phyloP scores from a whole-genome alignment of 2,329 filamentous ascomycete genomes.

The Trichocomaceae sp. region DNA sequence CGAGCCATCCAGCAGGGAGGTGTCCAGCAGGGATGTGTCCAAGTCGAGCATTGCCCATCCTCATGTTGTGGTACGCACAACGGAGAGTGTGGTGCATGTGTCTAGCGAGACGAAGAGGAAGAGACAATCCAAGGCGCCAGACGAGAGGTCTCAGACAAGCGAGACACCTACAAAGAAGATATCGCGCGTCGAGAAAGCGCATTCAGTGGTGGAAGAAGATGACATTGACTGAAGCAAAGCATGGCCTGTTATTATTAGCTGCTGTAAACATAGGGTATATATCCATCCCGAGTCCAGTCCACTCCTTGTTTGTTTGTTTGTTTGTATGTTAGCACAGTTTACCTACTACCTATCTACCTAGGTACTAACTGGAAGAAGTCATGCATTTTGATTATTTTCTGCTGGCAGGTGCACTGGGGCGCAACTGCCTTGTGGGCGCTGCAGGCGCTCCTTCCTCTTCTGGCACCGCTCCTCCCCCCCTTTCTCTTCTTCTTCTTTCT shows the following conservation, averaged over 20 bases:
- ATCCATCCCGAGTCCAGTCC: neutral
- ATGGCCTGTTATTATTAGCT: neutral
- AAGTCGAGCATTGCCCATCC: constrained; percentile 14
- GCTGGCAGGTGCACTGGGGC: neutral
- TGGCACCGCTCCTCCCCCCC: neutral
- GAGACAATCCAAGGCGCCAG: constrained; percentile 16
- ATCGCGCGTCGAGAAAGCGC: constrained; percentile 15
- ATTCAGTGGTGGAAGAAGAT: constrained; percentile 11
- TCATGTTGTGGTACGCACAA: constrained; percentile 18
- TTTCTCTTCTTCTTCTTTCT: neutral
- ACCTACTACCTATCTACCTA: too few species aligned
- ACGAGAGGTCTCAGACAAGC: constrained; percentile 17
- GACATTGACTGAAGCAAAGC: constrained; percentile 13
- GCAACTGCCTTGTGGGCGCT: neutral
- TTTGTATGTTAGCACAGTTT: neutral
- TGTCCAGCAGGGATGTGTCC: constrained; percentile 18
- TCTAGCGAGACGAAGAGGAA: constrained; percentile 22
- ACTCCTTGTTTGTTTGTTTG: too few species aligned
- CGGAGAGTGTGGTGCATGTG: constrained; percentile 16
- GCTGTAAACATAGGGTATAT: neutral
- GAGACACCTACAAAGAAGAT: constrained; percentile 20
- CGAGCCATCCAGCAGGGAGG: constrained; percentile 18
- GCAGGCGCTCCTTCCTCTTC: neutral
- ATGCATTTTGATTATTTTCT: too few species aligned
- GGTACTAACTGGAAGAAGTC: neutral